Base-by-base conservation (phyloP, 2,329 filamentous ascomycete species). In the Seiridium unicorne region DNA sequence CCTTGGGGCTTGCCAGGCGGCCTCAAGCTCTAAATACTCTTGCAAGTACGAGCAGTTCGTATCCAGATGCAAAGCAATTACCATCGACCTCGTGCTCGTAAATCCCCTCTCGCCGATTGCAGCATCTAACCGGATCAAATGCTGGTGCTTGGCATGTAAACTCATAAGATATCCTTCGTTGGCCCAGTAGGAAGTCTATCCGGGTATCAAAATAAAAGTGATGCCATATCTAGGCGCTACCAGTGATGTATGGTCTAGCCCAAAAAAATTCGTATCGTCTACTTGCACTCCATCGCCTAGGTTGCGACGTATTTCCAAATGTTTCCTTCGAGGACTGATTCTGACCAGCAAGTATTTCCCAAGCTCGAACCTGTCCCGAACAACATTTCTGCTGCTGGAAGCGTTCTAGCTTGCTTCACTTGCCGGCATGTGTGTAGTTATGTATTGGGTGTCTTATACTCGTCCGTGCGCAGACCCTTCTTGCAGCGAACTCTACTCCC, bases 181-280 rank as follows among this genome's bases (percentile, higher is more conserved):
- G 40, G 55, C 55, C 55, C 53, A 44, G 51, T 36, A 59, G 44
- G 58, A 72, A 70, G 64, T 70, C 72, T 74, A 74, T 70, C 71
- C 72, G 72, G 72, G 72, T 74, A 74, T 74, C 72, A 73, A 73
- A 69, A 69, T 26, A 71, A 64, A 61, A 59, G 64, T 32, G 44
- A 55, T 46, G 40, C 46, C 46, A 60, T 49, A n/a, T 46, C 55
- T 53, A 44, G 44, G n/a, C 47, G 36, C 46, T 44, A 31, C 49
- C 58, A 34, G 32, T 42, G 47, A 26, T 26, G 18, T 36, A 35
- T 48, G 34, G 32, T 49, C 13, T n/a, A 9, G 55, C 54, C 26
- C 36, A 58, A 44, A 32, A 40, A 18, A 59, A 35, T 26, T 40
- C 32, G 10, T 47, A 35, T 53, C 49, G 38, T 42, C 35, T 35